These are phyloP conservation scores for Begonia masoniana DNA, from an alignment of 306 rosid genomes.

Conservation along the genomic window DNA sequence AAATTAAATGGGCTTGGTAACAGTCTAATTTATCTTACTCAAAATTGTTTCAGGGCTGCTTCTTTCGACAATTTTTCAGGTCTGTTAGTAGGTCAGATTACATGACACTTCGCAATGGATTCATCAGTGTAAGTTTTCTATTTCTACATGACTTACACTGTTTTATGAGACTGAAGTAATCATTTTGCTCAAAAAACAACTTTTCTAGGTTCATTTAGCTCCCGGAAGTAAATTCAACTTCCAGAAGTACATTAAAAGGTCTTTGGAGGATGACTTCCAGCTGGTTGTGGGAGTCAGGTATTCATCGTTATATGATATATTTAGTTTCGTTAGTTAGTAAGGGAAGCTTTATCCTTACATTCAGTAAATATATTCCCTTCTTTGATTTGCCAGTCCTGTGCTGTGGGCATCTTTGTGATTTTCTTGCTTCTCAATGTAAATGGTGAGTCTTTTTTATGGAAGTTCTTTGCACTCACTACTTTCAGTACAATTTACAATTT, in stretches of 20 bases:
- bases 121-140: conserved; percentile 55
- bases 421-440: conserved; percentile 62
- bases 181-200: background rate
- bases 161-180: background rate
- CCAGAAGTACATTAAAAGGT: conserved; percentile 85
- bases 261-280: conserved; percentile 91
- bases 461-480: background rate
- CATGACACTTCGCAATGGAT: conserved; percentile 72
- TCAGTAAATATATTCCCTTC: background rate
- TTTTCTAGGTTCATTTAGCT: conserved; percentile 56
- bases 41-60: conserved; percentile 56
- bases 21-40: too few relatives aligned
- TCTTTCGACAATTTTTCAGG: conserved; percentile 67
- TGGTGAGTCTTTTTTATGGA: conserved; percentile 25
- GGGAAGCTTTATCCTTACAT: background rate
- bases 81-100: conserved; percentile 68
- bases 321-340: background rate
- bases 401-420: conserved; percentile 70
- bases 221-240: conserved; percentile 90
- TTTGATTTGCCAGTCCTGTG: conserved; percentile 56
- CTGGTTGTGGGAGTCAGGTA: conserved; percentile 84
- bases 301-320: background rate
- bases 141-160: background rate
- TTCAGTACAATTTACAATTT: background rate
- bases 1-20: too few relatives aligned